These are phyloP conservation scores for Lecanosticta acicola DNA, from an alignment of 2,329 filamentous ascomycete species.

Conservation along the genomic window DNA sequence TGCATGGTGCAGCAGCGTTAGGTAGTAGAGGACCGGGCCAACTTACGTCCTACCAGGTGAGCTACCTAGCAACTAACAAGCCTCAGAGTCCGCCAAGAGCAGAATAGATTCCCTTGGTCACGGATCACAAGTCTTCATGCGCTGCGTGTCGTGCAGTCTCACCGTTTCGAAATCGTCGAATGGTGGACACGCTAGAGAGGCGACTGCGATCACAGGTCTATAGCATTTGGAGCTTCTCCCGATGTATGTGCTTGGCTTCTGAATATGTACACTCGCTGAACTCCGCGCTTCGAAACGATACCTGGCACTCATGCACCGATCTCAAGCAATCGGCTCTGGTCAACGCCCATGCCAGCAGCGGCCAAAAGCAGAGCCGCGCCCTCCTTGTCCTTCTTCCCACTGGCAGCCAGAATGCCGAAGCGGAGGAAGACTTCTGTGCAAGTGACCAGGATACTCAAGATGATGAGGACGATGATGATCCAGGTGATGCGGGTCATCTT, in stretches of 20 bases:
- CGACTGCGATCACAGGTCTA: not conserved
- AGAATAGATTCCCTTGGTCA: no score
- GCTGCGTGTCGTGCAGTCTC: no score
- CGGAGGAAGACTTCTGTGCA: constrained; percentile 81
- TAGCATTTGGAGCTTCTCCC: not conserved
- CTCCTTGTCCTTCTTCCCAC: constrained; percentile 12
- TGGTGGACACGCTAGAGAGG: not conserved
- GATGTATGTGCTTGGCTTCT: not conserved
- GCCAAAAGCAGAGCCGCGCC: constrained; percentile 7
- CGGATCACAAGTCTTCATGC: no score
- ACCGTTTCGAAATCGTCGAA: no score
- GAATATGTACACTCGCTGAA: not conserved
- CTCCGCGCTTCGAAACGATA: not conserved
- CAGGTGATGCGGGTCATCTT: constrained; percentile 96
- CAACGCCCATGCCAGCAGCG: constrained; percentile 4
- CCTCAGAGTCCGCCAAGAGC: no score
- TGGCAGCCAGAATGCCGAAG: constrained; percentile 62
- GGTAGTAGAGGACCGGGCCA: not conserved
- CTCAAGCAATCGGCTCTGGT: constrained; percentile 1
- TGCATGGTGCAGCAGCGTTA: not conserved
- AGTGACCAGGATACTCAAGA: constrained; percentile 86
- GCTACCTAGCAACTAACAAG: no score
- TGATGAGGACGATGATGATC: constrained; percentile 94
- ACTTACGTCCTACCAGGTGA: not conserved
- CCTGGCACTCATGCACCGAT: constrained; percentile 1